Evolutionary conservation across 345 rosid species (phyloP), one percentile per base, ranked within the genome.

Genomic region (Bretschneidera sinensis): DNA sequence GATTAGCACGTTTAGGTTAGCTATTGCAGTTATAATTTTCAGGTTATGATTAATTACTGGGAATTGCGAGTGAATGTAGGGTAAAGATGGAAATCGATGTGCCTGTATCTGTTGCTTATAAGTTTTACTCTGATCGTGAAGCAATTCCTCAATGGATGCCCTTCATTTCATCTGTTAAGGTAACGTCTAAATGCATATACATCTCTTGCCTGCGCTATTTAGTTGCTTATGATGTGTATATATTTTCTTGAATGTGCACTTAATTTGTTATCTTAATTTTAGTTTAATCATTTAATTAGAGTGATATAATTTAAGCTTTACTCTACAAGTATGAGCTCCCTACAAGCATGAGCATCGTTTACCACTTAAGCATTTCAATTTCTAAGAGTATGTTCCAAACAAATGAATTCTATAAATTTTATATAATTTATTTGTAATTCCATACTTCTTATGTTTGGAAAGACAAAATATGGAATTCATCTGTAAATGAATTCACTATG

Each of bases 111-210:
- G 82, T 79, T 35, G 98, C 98, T 62, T 89, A 84, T 63, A 74
- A 79, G 31, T 73, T 82, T 55, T 92, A 89, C 59, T 75, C 81
- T 0, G 86, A 92, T 21, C 86, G 98, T 0, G 96, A 92, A 75
- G 72, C 96, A 2, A 89, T 87, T 76, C 90, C 97, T 45, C 82
- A 66, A 43, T 92, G 98, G 98, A 89, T 92, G 96, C 81, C 88
- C 13, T 89, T 92, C 68, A 90, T 92, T 76, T 87, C 98, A 13
- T 76, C 96, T 13, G 97, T 92, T 0, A 69, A 92, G 96, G 98
- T 81, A 11, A 54, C 25, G 13, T 21, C n/a, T 60, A 0, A 21
- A 2, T 56, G 17, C 45, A 21, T 33, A 18, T 19, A 9, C 23
- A 31, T 21, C 15, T 21, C 16, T 39, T 39, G 1, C 10, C 45